Evolutionary conservation across 2,329 filamentous ascomycete genomes (phyloP).

Genomic region (Hymenotorrendiella dingleyae): DNA sequence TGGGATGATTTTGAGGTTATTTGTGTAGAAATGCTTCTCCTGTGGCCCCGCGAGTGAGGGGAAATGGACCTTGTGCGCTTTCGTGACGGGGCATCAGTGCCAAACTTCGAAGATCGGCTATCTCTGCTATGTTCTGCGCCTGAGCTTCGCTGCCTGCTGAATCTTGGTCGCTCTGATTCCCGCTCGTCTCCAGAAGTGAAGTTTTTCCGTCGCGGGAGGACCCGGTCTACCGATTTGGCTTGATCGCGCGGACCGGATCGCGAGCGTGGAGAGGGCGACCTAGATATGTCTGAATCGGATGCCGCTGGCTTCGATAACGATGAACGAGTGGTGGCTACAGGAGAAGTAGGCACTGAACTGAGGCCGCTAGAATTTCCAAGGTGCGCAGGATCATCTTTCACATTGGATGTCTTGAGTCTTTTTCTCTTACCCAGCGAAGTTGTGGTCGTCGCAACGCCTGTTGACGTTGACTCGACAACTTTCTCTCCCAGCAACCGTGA

Average conservation of each 20-base stretch:
- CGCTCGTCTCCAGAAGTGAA: slow-evolving; percentile 30
- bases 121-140: slow-evolving; percentile 20
- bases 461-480: slow-evolving; percentile 25
- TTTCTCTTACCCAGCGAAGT: slow-evolving; percentile 44
- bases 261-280: slow-evolving; percentile 26
- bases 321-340: slow-evolving; percentile 30
- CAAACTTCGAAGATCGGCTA: slow-evolving; percentile 14
- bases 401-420: slow-evolving; percentile 30
- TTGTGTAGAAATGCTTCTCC: slow-evolving; percentile 60
- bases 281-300: slow-evolving; percentile 48
- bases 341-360: slow-evolving; percentile 54
- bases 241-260: slow-evolving; percentile 18
- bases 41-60: slow-evolving; percentile 52
- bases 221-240: slow-evolving; percentile 35
- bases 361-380: slow-evolving; percentile 43
- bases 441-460: slow-evolving; percentile 28
- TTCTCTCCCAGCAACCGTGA: slow-evolving; percentile 12
- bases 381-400: slow-evolving; percentile 19
- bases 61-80: slow-evolving; percentile 45
- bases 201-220: slow-evolving; percentile 36
- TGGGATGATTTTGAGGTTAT: slow-evolving; percentile 49
- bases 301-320: slow-evolving; percentile 34
- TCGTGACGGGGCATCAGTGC: slow-evolving; percentile 15
- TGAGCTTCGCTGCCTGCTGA: slow-evolving; percentile 22
- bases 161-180: slow-evolving; percentile 8